Evolutionary conservation across 2,329 filamentous ascomycete species (phyloP).

Genomic region (Juglanconis sp.): DNA sequence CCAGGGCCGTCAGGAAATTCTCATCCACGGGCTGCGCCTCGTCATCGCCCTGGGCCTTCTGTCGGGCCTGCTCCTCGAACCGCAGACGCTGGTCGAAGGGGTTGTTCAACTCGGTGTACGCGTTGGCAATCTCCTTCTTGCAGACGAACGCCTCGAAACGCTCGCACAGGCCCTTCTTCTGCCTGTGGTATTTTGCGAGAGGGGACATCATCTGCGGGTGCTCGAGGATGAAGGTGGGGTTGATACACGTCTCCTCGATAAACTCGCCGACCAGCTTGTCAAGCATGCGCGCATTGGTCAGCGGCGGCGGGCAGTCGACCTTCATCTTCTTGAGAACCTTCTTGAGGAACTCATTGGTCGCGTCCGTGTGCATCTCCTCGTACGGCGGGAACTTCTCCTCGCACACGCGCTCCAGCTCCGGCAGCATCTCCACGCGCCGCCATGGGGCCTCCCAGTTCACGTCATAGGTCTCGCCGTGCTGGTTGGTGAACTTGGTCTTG

Average conservation of each 20-base stretch:
- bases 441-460: constrained; percentile 97
- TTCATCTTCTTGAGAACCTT: constrained; percentile 82
- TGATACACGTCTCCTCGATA: constrained; percentile 90
- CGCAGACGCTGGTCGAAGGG: constrained; percentile 90
- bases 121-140: constrained; percentile 96
- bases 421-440: constrained; percentile 94
- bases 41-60: constrained; percentile 95
- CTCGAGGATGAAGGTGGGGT: constrained; percentile 86
- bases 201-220: constrained; percentile 87
- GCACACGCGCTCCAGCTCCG: constrained; percentile 80
- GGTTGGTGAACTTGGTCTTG: constrained; percentile 80
- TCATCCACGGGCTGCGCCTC: constrained; percentile 96
- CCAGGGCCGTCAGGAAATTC: constrained; percentile 43
- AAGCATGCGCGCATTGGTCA: constrained; percentile 93
- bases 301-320: constrained; percentile 82
- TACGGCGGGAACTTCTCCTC: constrained; percentile 92
- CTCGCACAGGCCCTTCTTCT: constrained; percentile 81
- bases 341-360: constrained; percentile 86
- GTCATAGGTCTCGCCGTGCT: constrained; percentile 79
- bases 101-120: constrained; percentile 81
- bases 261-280: constrained; percentile 93
- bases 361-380: constrained; percentile 83
- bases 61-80: constrained; percentile 90
- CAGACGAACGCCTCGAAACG: constrained; percentile 96
- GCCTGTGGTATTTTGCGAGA: constrained; percentile 90